Percentiles rank a stretch among this genome's conserved stretches.
phyloP scores from a whole-genome alignment of 345 rosid genomes.

The Aethionema arabicum region DNA sequence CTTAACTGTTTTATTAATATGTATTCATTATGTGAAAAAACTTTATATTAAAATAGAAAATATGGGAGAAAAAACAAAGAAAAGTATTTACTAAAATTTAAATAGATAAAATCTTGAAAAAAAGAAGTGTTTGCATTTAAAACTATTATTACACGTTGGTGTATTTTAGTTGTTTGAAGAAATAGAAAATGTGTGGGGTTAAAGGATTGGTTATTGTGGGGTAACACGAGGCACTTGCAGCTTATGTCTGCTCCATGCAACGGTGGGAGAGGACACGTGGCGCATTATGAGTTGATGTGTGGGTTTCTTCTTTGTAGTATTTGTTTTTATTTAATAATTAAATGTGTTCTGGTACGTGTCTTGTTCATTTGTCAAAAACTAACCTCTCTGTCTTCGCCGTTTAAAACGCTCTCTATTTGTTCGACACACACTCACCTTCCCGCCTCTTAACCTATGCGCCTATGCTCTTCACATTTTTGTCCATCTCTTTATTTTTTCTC shows the following conservation, averaged over 20 bases:
- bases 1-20: too few relatives aligned
- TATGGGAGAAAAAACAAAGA: too few relatives aligned
- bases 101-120: too few relatives aligned
- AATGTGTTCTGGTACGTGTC: background rate
- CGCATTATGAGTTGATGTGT: slow-evolving; percentile 27
- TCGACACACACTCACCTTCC: slow-evolving; percentile 27
- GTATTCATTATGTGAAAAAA: too few relatives aligned
- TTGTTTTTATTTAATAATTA: too few relatives aligned
- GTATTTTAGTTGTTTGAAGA: slow-evolving; percentile 26
- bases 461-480: background rate
- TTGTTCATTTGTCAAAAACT: background rate
- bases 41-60: too few relatives aligned
- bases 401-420: slow-evolving; percentile 23
- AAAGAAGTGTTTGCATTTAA: too few relatives aligned
- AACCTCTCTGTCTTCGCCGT: slow-evolving; percentile 25
- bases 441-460: too few relatives aligned
- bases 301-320: slow-evolving; percentile 23
- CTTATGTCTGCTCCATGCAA: slow-evolving; percentile 50
- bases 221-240: slow-evolving; percentile 41
- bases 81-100: too few relatives aligned
- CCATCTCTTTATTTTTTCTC: too few relatives aligned
- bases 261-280: slow-evolving; percentile 39
- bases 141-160: too few relatives aligned
- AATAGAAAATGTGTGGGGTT: slow-evolving; percentile 7
- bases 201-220: slow-evolving; percentile 20